Conservation (phyloP, 805 yeast genomes). For the Candida anglica region DNA sequence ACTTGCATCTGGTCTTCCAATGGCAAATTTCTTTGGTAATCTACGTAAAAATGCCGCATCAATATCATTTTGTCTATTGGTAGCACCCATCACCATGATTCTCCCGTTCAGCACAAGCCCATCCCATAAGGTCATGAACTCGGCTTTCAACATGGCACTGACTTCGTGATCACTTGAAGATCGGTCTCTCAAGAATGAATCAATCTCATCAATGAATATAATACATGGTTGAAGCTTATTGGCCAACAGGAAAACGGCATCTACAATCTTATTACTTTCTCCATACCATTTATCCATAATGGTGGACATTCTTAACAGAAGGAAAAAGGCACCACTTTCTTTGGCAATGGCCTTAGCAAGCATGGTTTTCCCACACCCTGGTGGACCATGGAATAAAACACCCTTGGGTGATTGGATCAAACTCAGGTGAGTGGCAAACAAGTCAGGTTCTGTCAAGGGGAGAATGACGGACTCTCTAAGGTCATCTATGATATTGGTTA, state of each 20-base stretch:
- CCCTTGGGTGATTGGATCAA: conserved; percentile 92
- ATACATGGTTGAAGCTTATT: conserved; percentile 90
- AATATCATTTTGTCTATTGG: conserved; percentile 87
- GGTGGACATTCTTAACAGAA: conserved; percentile 88
- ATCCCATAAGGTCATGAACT: conserved; percentile 97
- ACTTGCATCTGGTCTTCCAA: conserved; percentile 61
- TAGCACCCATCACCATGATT: conserved; percentile 87
- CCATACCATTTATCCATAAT: conserved; percentile 98
- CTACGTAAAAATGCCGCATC: conserved; percentile 91
- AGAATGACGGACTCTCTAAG: conserved; percentile 82
- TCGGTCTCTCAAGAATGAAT: conserved; percentile 86
- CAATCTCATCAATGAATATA: conserved; percentile 93
- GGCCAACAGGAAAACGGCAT: conserved; percentile 89
- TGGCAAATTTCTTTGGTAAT: conserved; percentile 84
- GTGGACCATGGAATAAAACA: conserved; percentile 89
- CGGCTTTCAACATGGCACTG: conserved; percentile 92
- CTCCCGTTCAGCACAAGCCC: conserved; percentile 78
- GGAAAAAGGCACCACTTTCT: conserved; percentile 87
- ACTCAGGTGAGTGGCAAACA: conserved; percentile 63
- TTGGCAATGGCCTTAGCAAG: conserved; percentile 91
- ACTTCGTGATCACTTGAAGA: conserved; percentile 86
- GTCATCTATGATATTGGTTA: conserved; percentile 78
- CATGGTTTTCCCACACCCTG: conserved; percentile 98
- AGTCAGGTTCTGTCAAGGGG: conserved; percentile 72
- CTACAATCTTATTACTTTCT: conserved; percentile 89